Conservation (phyloP, 139 green algal species). For the Chlamydomonas applanata region DNA sequence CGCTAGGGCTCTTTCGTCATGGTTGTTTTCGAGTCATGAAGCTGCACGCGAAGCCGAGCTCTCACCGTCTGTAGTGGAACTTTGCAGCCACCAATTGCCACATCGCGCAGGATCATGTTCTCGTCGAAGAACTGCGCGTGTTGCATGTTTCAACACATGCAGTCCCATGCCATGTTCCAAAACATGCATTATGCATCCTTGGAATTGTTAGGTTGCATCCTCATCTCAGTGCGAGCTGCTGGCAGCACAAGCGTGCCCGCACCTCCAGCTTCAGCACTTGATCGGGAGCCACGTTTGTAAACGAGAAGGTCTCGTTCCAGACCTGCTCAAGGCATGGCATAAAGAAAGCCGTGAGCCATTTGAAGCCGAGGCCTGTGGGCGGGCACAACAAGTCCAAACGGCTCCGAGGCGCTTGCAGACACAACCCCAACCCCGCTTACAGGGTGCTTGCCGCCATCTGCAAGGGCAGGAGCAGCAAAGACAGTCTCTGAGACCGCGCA, state of each 20-base stretch:
- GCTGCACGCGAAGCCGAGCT: too few relatives aligned
- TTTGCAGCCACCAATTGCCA: conserved; percentile 35
- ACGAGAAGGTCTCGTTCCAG: conserved; percentile 42
- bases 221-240: conserved; percentile 1
- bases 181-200: too few relatives aligned
- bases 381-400: neutral
- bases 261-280: conserved; percentile 40
- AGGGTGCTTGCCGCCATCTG: conserved; percentile 43
- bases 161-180: neutral
- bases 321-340: conserved; percentile 15
- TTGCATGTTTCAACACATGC: neutral
- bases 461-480: neutral
- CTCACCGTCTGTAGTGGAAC: conserved; percentile 15
- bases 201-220: too few relatives aligned
- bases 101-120: conserved; percentile 40
- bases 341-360: neutral
- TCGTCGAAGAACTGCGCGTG: conserved; percentile 48
- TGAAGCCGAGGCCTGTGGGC: too few relatives aligned
- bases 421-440: conserved; percentile 1
- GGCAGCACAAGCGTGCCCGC: neutral
- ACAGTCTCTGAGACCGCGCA: too few relatives aligned
- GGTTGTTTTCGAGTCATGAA: neutral
- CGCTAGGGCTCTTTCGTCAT: too few relatives aligned
- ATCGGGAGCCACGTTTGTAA: conserved; percentile 20
- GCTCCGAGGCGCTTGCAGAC: neutral